A percentile compares a stretch with the other conserved stretches of the same genome.
These are phyloP conservation scores for Asterophora parasitica DNA, from an alignment of 768 basidiomycete genomes.

Conservation along the genomic window DNA sequence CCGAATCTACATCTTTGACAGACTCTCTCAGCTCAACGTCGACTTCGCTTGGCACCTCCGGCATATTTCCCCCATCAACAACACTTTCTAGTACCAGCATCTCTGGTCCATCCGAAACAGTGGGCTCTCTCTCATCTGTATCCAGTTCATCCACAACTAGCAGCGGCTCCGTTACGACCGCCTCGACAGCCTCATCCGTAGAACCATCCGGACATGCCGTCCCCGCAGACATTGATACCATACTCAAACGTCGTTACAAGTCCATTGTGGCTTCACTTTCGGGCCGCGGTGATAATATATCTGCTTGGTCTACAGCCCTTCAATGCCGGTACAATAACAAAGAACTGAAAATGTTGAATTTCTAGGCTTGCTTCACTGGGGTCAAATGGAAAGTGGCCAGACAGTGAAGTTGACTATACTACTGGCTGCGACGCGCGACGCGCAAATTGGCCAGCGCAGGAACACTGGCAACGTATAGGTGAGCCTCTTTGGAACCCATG, in stretches of 20 bases:
- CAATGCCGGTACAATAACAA: neutral
- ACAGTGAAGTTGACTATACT: conserved; percentile 41
- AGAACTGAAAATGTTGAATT: no score
- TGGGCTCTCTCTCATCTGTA: conserved; percentile 1
- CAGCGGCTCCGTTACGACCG: neutral
- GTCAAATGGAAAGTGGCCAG: conserved; percentile 38
- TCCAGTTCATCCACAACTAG: neutral
- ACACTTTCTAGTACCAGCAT: neutral
- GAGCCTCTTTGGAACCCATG: conserved; percentile 7
- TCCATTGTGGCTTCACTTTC: conserved; percentile 37
- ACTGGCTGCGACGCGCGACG: conserved; percentile 45
- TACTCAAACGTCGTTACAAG: conserved; percentile 33
- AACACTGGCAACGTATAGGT: conserved; percentile 45
- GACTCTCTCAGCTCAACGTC: neutral
- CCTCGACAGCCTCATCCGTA: neutral
- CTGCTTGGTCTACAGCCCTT: conserved; percentile 7
- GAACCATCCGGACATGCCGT: conserved; percentile 14
- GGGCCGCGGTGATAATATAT: conserved; percentile 18
- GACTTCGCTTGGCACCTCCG: neutral
- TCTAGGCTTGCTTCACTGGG: conserved; percentile 17
- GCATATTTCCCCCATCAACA: neutral
- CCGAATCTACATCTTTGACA: neutral
- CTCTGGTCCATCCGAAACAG: neutral
- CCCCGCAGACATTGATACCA: conserved; percentile 26
- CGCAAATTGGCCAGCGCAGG: conserved; percentile 56